phyloP scores from a whole-genome alignment of 106 monocot genomes.

The Narthecium ossifragum region DNA sequence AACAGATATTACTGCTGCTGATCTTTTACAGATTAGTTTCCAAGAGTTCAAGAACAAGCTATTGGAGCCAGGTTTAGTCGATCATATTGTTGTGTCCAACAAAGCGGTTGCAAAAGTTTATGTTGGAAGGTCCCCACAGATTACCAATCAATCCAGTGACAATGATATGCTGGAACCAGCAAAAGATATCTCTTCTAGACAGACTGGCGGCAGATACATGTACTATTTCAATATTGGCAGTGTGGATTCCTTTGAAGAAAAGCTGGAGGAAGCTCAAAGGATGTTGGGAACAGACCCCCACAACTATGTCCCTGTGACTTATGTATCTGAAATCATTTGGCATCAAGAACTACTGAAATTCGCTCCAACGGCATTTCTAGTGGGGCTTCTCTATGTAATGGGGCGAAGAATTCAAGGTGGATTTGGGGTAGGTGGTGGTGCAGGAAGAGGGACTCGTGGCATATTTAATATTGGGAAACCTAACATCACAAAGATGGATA shows the following conservation, averaged over 20 bases:
- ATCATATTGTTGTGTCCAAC: conserved; percentile 88
- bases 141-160: conserved; percentile 33
- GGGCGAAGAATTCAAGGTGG: conserved; percentile 78
- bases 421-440: conserved; percentile 59
- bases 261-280: conserved; percentile 88
- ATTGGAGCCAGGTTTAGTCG: conserved; percentile 85
- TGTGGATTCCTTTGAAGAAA: conserved; percentile 96
- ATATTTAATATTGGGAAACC: conserved; percentile 98
- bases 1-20: too few relatives aligned
- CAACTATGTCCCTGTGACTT: conserved; percentile 83
- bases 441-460: conserved; percentile 52
- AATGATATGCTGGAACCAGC: conserved; percentile 33
- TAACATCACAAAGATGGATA: conserved; percentile 84
- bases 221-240: conserved; percentile 96
- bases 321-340: conserved; percentile 67
- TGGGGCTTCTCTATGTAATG: conserved; percentile 49
- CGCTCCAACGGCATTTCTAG: conserved; percentile 64
- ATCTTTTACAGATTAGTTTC: conserved; percentile 79
- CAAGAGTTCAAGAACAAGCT: conserved; percentile 98
- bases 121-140: conserved; percentile 47
- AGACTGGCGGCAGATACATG: conserved; percentile 38
- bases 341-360: conserved; percentile 63
- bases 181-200: conserved; percentile 27
- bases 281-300: conserved; percentile 68
- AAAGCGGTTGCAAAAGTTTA: conserved; percentile 95